Evolutionary conservation across 768 basidiomycete genomes (phyloP).

Genomic region (Suillus spraguei): DNA sequence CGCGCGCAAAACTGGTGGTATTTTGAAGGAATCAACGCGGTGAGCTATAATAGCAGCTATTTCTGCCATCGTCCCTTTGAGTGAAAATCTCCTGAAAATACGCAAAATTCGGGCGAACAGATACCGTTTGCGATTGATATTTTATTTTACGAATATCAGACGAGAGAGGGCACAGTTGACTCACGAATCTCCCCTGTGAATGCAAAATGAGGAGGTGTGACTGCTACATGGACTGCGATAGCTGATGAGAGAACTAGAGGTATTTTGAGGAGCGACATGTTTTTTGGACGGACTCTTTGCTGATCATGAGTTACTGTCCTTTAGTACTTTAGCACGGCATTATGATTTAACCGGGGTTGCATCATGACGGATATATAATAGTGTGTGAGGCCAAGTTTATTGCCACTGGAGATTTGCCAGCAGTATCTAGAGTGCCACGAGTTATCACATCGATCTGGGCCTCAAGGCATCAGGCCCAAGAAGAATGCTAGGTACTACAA

Average conservation of each 20-base stretch:
- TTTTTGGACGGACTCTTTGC: neutral
- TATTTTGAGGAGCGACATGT: slow-evolving; percentile 39
- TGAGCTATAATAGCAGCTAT: slow-evolving; percentile 7
- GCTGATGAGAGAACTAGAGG: slow-evolving; percentile 45
- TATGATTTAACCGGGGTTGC: neutral
- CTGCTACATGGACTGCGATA: slow-evolving; percentile 42
- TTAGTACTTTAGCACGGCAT: neutral
- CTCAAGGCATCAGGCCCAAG: neutral
- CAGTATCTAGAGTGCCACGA: neutral
- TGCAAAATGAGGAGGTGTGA: slow-evolving; percentile 49
- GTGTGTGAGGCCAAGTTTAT: neutral
- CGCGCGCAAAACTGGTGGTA: neutral
- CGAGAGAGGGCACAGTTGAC: neutral
- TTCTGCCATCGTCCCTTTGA: slow-evolving; percentile 4
- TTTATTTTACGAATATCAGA: neutral
- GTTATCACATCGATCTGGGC: neutral
- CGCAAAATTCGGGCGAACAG: neutral
- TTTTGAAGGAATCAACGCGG: neutral
- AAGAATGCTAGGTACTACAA: neutral
- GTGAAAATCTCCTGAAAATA: neutral
- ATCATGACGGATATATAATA: neutral
- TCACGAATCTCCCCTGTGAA: slow-evolving; percentile 28
- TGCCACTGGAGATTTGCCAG: neutral
- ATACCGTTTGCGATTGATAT: neutral
- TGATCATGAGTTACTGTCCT: neutral